Evolutionary conservation across 2,329 filamentous ascomycete species (phyloP), one percentile per base, ranked within the genome.

Genomic region (Ceratocystis ficicola): DNA sequence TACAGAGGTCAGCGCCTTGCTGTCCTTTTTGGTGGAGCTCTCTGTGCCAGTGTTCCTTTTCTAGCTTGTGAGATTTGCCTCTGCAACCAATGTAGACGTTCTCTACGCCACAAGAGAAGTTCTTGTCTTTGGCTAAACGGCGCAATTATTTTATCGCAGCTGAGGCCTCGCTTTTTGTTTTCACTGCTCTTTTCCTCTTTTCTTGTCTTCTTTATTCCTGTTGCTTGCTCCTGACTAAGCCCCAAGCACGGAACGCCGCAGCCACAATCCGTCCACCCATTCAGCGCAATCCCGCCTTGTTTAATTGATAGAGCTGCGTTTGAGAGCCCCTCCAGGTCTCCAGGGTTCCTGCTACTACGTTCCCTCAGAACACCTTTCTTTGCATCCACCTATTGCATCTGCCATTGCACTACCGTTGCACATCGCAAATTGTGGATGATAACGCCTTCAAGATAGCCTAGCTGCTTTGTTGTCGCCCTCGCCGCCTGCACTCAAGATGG

Each of bases 401-500:
- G 1, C 8, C 22, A 41, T 55, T 65, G 17, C 63, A 65, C 57
- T 36, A 20, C 52, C 28, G 48, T 15, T 44, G 15, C 15, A 48
- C 20, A 52, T 60, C 17, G 28, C 17, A 3, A 17, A 8, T 50
- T 63, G 59, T 50, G 61, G 41, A 63, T 50, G 61, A 44, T 17
- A 48, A 4, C 6, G 32, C n/a, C 25, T 17, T 32, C 36, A 8
- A 17, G 61, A 50, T 50, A 65, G 41, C n/a, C 55, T 15, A 59
- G 32, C 36, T 36, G 55, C n/a, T 17, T 20, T 30, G 20, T 55
- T 25, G 55, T 55, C 62, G 44, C 46, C 7, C n/a, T 22, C 32
- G 15, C n/a, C 28, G 5, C 25, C 46, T 55, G 5, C 46, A 41
- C 36, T 12, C 36, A 68, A 28, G 28, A 88, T 88, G 86, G 81